phyloP scores from a whole-genome alignment of 805 yeast species.

The Zygosaccharomyces gambellarensis region DNA sequence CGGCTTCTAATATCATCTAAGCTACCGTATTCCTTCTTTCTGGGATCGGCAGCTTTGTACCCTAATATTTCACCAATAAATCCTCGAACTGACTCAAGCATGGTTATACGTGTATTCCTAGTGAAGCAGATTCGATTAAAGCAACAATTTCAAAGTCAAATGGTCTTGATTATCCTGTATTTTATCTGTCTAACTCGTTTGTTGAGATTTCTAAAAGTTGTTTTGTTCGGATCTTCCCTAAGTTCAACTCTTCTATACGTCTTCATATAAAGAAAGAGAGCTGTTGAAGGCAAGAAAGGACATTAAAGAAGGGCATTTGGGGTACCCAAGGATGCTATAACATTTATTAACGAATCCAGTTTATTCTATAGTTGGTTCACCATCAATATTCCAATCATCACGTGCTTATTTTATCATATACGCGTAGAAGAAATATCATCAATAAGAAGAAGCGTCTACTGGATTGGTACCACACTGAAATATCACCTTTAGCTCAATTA shows the following conservation, averaged over 20 bases:
- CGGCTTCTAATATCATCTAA: constrained; percentile 13
- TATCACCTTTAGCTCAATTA: neutral
- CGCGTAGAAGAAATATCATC: neutral
- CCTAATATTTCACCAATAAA: constrained; percentile 14
- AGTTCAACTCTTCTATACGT: neutral
- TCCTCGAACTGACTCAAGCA: constrained; percentile 16
- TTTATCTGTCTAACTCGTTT: neutral
- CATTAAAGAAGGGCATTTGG: neutral
- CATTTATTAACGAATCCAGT: neutral
- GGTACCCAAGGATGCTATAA: neutral
- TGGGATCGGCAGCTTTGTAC: constrained; percentile 9
- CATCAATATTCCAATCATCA: neutral
- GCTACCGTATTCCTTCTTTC: constrained; percentile 23
- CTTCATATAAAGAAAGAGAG: neutral
- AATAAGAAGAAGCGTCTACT: neutral
- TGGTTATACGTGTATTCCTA: neutral
- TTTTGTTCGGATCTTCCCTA: neutral
- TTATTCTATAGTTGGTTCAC: neutral
- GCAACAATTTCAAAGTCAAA: neutral
- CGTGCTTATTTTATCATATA: neutral
- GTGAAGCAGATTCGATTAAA: no score
- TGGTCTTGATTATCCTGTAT: neutral
- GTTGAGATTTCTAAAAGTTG: neutral
- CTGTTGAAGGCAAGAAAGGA: neutral
- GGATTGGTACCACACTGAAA: neutral